Evolutionary conservation across 2,329 filamentous ascomycete genomes (phyloP), one percentile per base, ranked within the genome.

Genomic region (Daldinia sp.): DNA sequence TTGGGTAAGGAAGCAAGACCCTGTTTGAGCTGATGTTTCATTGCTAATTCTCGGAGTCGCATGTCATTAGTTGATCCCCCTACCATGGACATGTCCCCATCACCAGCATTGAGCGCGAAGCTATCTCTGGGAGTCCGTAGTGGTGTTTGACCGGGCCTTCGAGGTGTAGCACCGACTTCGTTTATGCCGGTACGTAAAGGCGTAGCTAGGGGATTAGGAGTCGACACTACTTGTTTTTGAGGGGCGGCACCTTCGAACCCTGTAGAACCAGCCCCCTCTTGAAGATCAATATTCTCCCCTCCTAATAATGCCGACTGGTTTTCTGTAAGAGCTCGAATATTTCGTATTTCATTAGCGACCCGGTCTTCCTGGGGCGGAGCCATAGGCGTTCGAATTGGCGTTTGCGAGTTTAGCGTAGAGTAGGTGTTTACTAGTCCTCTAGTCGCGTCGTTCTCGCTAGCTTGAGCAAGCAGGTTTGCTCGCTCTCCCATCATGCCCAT

Each of bases 401-500:
- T 94, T 66, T 87, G 90, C 60, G 89, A 90, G 77, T 96, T 92
- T 59, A 97, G 88, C 42, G 88, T 90, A 15, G 92, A 89, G 79
- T 99, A 99, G 74, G 94, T 93, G 72, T 93, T 93, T 65, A 98
- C 88, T 51, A 99, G 85, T 4, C 94, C 94, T 72, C 92, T 89
- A 0, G 94, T 97, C 59, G 93, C 89, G 77, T 93, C 89, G 71
- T 94, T 97, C 67, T 97, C 93, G 78, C 92, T 92, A 60, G 90
- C 89, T 50, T 88, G 88, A 4, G 93, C 93, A 78, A 92, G 85
- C 70, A 86, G 83, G 75, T 90, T 94, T 48, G 96, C 96, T 58
- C 91, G 90, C 77, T 98, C 94, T 41, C 95, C 96, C 67, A 94
- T 89, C 87, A 97, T 92, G 50, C 96, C 95, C 94, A 98, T 97